Evolutionary conservation across 2,329 filamentous ascomycete species (phyloP), one percentile per base, ranked within the genome.

Genomic region (Sclerotinia minor): DNA sequence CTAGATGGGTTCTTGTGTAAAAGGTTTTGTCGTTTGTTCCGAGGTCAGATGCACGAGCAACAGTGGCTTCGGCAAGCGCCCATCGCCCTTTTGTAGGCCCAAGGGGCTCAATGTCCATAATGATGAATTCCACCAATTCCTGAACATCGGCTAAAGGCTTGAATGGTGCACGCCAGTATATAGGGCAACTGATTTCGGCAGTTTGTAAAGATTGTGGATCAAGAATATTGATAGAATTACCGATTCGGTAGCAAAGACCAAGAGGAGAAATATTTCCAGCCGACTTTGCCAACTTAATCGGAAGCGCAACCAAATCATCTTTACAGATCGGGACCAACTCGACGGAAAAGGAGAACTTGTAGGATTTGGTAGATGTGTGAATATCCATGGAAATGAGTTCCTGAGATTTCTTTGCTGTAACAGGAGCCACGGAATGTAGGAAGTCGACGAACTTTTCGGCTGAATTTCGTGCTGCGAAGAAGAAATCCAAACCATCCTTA

Each of bases 251-350:
- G 82, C 95, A 98, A 49, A 99, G 83, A 1, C 90, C 87, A 49
- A 99, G 83, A 3, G 95, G 95, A 1, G 88, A 86, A 74, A 98
- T 96, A 79, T 97, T 97, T 71, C 95, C 94, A 64, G 91, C 83
- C 67, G 89, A 87, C 78, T 93, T 95, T 19, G 95, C 95, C 69
- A 98, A 83, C 73, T 92, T 93, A 71, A 97, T 88, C 0, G 95
- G 95, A 47, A 99, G 82, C 1, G 92, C 94, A n/a, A 99, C 92
- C 38, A 99, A 83, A 77, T 99, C 95, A 75, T 99, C 95, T 79
- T 97, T 97, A 83, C 95, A 98, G 61, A 99, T 93, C 1, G 95
- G 95, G 35, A 98, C 89, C 60, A 99, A 80, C 77, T 97, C 92
- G 65, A 90, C 88, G 0, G 93, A 96, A 80, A 88, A 98, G 57